Evolutionary conservation across 768 basidiomycete species (phyloP).

Genomic region (Rhodotorula paludigena): DNA sequence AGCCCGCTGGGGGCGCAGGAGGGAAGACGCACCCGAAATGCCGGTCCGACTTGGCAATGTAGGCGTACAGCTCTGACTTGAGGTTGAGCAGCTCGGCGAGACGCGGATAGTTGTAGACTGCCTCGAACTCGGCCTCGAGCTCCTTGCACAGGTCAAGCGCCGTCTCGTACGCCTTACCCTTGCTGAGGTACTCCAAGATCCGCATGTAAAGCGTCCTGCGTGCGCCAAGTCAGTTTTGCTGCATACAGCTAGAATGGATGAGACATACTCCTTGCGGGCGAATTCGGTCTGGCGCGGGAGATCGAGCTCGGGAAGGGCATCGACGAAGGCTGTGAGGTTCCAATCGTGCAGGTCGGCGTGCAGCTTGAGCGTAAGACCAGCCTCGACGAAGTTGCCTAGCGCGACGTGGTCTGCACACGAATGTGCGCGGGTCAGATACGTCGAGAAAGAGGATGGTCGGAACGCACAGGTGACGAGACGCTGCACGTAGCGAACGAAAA

Average conservation of each 20-base stretch:
- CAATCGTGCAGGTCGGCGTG: constrained; percentile 91
- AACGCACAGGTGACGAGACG: constrained; percentile 61
- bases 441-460: constrained; percentile 27
- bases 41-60: constrained; percentile 39
- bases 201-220: constrained; percentile 66
- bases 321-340: constrained; percentile 73
- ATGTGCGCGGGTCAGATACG: constrained; percentile 7
- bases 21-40: constrained; percentile 21
- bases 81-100: constrained; percentile 48
- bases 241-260: fast-evolving
- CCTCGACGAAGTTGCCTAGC: constrained; percentile 85
- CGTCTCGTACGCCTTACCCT: constrained; percentile 95
- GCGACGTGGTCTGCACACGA: constrained; percentile 48
- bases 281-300: constrained; percentile 90
- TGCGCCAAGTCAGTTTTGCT: background rate
- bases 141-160: constrained; percentile 92
- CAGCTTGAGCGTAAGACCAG: constrained; percentile 83
- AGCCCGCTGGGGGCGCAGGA: too few relatives aligned
- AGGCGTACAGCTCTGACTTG: constrained; percentile 40
- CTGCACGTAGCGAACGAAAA: constrained; percentile 90
- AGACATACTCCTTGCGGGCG: constrained; percentile 69
- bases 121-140: constrained; percentile 77
- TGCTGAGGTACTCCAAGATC: constrained; percentile 89
- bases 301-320: constrained; percentile 81
- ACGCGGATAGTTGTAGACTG: constrained; percentile 52